These are phyloP conservation scores for Quercus alba DNA, from an alignment of 306 rosid genomes.

Conservation along the genomic window DNA sequence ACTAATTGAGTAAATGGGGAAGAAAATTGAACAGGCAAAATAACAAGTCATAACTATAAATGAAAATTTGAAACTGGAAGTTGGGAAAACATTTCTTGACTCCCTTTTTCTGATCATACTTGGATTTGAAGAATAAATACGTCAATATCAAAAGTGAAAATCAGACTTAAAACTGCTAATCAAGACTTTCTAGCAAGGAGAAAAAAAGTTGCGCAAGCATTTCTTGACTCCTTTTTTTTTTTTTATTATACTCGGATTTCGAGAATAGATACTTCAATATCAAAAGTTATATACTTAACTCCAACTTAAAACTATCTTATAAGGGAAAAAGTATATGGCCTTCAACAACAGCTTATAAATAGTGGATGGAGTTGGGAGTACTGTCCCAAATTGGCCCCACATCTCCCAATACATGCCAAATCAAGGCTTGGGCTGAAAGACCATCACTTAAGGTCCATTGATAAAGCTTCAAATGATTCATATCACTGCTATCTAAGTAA, in stretches of 20 bases:
- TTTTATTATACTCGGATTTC: neutral
- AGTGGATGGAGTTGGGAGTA: neutral
- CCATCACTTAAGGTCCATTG: no score
- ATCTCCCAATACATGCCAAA: no score
- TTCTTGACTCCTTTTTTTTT: neutral
- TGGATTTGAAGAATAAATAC: slow-evolving; percentile 8
- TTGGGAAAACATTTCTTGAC: slow-evolving; percentile 1
- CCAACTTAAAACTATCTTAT: neutral
- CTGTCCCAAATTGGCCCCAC: neutral
- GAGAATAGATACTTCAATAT: slow-evolving; percentile 7
- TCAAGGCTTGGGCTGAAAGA: no score
- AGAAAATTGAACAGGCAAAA: slow-evolving; percentile 4
- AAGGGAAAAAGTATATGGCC: neutral
- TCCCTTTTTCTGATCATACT: neutral
- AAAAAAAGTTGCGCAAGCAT: neutral
- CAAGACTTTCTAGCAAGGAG: neutral
- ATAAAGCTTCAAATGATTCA: no score
- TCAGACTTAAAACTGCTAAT: neutral
- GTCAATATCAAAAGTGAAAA: neutral
- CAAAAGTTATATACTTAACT: neutral
- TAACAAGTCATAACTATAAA: neutral
- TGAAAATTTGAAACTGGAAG: neutral
- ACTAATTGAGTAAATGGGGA: slow-evolving; percentile 12
- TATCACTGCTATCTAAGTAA: no score
- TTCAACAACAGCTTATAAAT: neutral